Evolutionary conservation across 2,329 filamentous ascomycete species (phyloP), one percentile per base, ranked within the genome.

Genomic region (Aspergillus fijiensis): DNA sequence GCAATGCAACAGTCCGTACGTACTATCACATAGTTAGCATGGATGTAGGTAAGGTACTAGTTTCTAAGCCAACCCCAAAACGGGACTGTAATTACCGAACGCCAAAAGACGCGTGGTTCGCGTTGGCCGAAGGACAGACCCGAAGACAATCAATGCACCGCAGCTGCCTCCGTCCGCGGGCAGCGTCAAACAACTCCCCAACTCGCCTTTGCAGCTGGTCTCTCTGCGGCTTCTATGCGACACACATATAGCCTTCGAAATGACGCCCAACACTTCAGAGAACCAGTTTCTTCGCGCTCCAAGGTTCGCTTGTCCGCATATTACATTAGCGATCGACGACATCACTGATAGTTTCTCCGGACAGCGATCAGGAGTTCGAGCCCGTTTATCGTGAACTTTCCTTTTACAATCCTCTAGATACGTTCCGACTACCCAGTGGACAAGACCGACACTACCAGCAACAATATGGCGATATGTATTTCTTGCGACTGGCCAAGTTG

Each of bases 401-500:
- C 3, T 69, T 77, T 58, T 98, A 97, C 80, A 88, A 86, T 59
- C 87, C 94, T 0, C 82, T 96, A 29, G 79, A 87, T 57, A 89
- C 88, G 7, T 98, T 92, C 76, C 80, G 80, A 52, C 85, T 98
- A 10, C 84, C 90, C 25, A 88, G 81, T 64, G 84, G 84, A 27
- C 76, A 81, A 48, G 77, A 81, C 39, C 81, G 83, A 63, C 89
- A 92, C 57, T 99, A 98, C 75, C 84, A 93, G 74, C 95, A 98
- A 75, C 95, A 99, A 78, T 99, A 91, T 84, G 91, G 90, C 63
- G 95, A 99, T 77, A 94, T 98, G 86, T 99, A 99, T 82, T 99
- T 97, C 74, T 76, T 97, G 68, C 90, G 95, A 12, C 84, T 99
- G 25, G 87, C 91, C 42, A 90, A 90, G 77, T 86, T 99, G 74